These are phyloP conservation scores for Scytalidium lignicola DNA, from an alignment of 2,329 filamentous ascomycete species.

Conservation along the genomic window DNA sequence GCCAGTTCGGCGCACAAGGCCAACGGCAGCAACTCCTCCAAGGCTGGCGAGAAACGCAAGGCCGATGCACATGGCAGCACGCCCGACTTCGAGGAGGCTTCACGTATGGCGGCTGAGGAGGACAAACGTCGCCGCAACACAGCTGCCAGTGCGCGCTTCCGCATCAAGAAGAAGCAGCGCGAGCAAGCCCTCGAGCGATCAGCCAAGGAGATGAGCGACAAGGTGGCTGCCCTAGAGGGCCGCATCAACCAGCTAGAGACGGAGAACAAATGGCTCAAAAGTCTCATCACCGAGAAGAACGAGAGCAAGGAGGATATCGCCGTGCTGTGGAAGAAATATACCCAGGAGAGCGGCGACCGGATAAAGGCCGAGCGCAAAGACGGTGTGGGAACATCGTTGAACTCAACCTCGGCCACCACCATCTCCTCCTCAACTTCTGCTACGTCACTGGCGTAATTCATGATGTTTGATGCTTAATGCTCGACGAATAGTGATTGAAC, in stretches of 20 bases:
- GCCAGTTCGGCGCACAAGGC: too few species aligned
- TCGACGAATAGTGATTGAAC: background rate
- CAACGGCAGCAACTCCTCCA: background rate
- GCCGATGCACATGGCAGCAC: constrained; percentile 30
- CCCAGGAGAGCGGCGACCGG: constrained; percentile 25
- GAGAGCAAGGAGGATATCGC: constrained; percentile 39
- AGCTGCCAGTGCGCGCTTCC: constrained; percentile 81
- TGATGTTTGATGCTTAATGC: background rate
- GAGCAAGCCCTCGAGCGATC: constrained; percentile 79
- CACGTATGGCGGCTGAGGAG: constrained; percentile 73
- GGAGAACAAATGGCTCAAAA: constrained; percentile 78
- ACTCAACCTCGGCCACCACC: background rate
- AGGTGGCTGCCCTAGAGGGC: constrained; percentile 67
- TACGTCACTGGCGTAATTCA: too few species aligned
- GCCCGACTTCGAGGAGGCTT: constrained; percentile 62
- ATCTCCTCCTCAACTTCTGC: too few species aligned
- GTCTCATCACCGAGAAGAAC: constrained; percentile 77
- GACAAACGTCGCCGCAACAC: constrained; percentile 88
- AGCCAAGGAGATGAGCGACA: constrained; percentile 78
- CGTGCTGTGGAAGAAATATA: constrained; percentile 34
- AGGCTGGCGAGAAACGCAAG: constrained; percentile 25
- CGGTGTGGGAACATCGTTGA: constrained; percentile 22
- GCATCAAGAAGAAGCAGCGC: constrained; percentile 93
- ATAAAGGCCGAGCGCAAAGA: constrained; percentile 26
- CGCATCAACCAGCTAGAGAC: constrained; percentile 74